Evolutionary conservation across 768 basidiomycete species (phyloP).

Genomic region (Sutorius australiensis): DNA sequence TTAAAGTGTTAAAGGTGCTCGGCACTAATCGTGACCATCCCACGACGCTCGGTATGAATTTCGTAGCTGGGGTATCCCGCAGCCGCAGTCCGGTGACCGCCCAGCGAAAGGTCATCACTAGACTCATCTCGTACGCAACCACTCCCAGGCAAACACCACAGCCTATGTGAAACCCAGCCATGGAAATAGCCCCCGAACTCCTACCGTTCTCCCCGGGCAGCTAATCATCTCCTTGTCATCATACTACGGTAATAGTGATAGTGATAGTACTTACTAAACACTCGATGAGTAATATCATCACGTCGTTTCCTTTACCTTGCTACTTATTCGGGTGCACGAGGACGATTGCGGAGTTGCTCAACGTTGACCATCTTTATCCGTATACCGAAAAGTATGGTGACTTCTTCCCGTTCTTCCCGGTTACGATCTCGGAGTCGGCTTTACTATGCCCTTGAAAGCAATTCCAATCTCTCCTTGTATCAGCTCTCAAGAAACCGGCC

Average conservation of each 20-base stretch:
- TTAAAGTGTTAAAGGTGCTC: slow-evolving; percentile 80
- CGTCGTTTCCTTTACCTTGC: slow-evolving; percentile 1
- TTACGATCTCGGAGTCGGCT: no score
- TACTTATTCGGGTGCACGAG: no score
- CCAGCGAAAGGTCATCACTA: slow-evolving; percentile 93
- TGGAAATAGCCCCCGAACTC: slow-evolving; percentile 26
- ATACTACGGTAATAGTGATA: slow-evolving; percentile 31
- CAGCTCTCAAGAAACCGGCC: no score
- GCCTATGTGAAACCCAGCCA: slow-evolving; percentile 50
- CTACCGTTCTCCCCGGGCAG: slow-evolving; percentile 24
- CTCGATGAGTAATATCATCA: slow-evolving; percentile 7
- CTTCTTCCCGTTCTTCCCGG: no score
- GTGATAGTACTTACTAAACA: background rate
- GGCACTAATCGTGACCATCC: slow-evolving; percentile 88
- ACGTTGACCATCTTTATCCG: no score
- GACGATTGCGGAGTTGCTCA: no score
- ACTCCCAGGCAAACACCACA: slow-evolving; percentile 79
- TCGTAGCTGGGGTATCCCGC: slow-evolving; percentile 89
- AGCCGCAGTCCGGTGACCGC: slow-evolving; percentile 80
- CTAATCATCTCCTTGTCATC: slow-evolving; percentile 40
- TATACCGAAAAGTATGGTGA: no score
- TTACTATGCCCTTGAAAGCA: no score
- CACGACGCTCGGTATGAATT: slow-evolving; percentile 74
- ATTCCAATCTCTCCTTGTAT: no score
- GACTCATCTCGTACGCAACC: slow-evolving; percentile 90